Base-by-base conservation (phyloP, 164 flowering plant genomes). In the Aristolochia fimbriata region DNA sequence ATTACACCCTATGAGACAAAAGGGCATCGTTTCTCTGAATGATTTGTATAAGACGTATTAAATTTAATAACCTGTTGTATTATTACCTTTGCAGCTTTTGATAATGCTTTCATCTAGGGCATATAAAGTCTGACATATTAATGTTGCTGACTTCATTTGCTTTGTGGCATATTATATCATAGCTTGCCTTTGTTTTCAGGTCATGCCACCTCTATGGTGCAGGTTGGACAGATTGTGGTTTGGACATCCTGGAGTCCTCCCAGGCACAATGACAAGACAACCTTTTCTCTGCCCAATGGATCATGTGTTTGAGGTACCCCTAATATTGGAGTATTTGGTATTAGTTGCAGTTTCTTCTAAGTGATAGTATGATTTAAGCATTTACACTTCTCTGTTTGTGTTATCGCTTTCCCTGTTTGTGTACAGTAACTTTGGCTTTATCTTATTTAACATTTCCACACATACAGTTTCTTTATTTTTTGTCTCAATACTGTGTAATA, bases 191-290 rank as follows among this genome's bases (percentile, higher is more conserved):
- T 54, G 46, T 47, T 70, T 78, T 50, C 75, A 94, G 99, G 95
- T 94, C 62, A 91, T 94, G 96, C 97, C 99, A 72, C 95, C 95
- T 60, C 59, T 94, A 64, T 94, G 99, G 97, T 94, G 99, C 84
- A 85, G 96, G 76, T 71, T 94, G 75, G 99, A 94, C 75, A 83
- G 99, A 69, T 72, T 94, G 41, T 94, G 99, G 99, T 94, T 86
- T 80, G 71, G 78, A 46, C 99, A 94, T 80, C 95, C 99, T 45
- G 99, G 99, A 64, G 68, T 79, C 71, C 57, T 94, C 61, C 65
- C 55, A n/a, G 97, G 99, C 13, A 70, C 92, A 58, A 23, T 94
- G 82, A 94, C 97, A 30, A 76, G 90, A 64, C 97, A 83, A 65
- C 99, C 97, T 62, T 94, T 91, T 66, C 47, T 94, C 50, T 94